Evolutionary conservation across 2,329 filamentous ascomycete species (phyloP).

Genomic region (Botryosphaeria dothidea): DNA sequence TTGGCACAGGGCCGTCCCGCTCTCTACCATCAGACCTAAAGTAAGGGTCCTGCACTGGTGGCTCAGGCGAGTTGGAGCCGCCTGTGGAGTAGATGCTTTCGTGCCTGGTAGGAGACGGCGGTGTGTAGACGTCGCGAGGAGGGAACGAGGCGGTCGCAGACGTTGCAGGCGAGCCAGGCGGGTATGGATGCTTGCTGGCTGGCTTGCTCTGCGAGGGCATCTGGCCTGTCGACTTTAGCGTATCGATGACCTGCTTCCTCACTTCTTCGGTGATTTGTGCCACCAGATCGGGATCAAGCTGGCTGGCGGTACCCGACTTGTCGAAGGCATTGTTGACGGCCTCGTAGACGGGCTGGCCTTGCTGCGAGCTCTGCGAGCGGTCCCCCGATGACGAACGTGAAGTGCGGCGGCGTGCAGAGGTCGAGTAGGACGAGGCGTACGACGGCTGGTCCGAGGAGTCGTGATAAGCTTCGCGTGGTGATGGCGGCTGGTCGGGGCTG

Average conservation of each 20-base stretch:
- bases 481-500: slow-evolving; percentile 24
- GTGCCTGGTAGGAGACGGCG: slow-evolving; percentile 52
- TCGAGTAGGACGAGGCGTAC: slow-evolving; percentile 26
- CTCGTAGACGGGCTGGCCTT: slow-evolving; percentile 53
- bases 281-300: slow-evolving; percentile 61
- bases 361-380: slow-evolving; percentile 34
- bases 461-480: slow-evolving; percentile 28
- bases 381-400: slow-evolving; percentile 35
- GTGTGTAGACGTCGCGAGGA: slow-evolving; percentile 53
- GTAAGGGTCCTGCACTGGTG: slow-evolving; percentile 11
- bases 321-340: slow-evolving; percentile 59
- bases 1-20: slow-evolving; percentile 29
- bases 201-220: slow-evolving; percentile 30
- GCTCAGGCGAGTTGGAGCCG: slow-evolving; percentile 40
- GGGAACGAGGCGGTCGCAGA: slow-evolving; percentile 52
- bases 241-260: slow-evolving; percentile 44
- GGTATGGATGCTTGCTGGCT: slow-evolving; percentile 31
- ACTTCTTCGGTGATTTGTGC: slow-evolving; percentile 63
- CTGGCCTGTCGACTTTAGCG: slow-evolving; percentile 48
- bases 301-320: slow-evolving; percentile 49
- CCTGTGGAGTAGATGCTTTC: slow-evolving; percentile 29
- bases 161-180: slow-evolving; percentile 44
- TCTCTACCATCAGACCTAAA: neutral
- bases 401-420: slow-evolving; percentile 22
- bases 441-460: slow-evolving; percentile 25